A percentile compares a stretch with the other conserved stretches of the same genome.
These are phyloP conservation scores for Aspergillus fijiensis DNA, from an alignment of 2,329 filamentous ascomycete genomes.

Conservation along the genomic window DNA sequence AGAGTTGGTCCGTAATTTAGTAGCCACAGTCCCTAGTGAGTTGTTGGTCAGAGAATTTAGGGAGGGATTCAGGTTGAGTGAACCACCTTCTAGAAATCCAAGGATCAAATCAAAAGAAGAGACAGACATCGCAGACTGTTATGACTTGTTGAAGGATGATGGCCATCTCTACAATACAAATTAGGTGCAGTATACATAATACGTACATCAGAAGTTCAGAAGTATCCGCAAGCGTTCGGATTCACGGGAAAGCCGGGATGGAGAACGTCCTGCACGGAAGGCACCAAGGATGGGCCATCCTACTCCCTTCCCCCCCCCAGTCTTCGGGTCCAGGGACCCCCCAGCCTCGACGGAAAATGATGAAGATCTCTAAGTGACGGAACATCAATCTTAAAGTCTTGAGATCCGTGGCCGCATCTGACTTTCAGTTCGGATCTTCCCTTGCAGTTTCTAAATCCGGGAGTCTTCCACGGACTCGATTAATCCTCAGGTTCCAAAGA, in stretches of 20 bases:
- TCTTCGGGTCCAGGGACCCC: not conserved
- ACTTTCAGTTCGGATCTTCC: not conserved
- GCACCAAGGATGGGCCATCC: not conserved
- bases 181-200: too few species aligned
- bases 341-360: not conserved
- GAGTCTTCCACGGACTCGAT: not conserved
- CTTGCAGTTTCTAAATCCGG: not conserved
- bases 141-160: too few species aligned
- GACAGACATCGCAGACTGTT: not conserved
- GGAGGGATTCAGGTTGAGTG: too few species aligned
- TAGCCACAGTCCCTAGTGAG: not conserved
- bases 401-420: not conserved
- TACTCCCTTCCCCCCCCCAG: not conserved
- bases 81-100: too few species aligned
- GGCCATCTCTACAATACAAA: too few species aligned
- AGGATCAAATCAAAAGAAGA: not conserved
- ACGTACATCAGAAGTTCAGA: not conserved
- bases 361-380: not conserved
- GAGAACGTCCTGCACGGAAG: too few species aligned
- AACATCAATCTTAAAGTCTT: not conserved
- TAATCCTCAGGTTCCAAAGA: not conserved
- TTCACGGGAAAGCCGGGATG: not conserved
- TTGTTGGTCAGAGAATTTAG: not conserved
- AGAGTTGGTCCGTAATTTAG: not conserved
- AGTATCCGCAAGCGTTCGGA: not conserved